Evolutionary conservation across 163 green algal species (phyloP).

Genomic region (Scenedesmus sp.): DNA sequence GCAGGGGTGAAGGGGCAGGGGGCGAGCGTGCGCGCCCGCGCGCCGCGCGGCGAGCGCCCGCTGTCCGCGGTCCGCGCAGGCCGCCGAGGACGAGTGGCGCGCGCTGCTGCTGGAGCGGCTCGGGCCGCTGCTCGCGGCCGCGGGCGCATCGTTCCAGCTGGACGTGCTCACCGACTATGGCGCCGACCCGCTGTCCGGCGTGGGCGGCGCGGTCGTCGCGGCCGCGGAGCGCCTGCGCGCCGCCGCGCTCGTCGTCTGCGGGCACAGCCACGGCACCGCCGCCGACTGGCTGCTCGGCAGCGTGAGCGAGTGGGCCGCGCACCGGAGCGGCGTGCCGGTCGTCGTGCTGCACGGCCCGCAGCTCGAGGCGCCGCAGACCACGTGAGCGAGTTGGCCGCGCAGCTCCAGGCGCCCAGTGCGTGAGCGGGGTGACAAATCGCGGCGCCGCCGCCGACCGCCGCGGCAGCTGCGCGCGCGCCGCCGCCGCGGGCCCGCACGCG

Average conservation of each 20-base stretch:
- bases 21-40: too few relatives aligned
- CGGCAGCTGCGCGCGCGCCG: too few relatives aligned
- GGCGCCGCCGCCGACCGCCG: too few relatives aligned
- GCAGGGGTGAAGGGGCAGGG: too few relatives aligned
- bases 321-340: slow-evolving; percentile 29
- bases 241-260: slow-evolving; percentile 19
- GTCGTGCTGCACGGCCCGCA: slow-evolving; percentile 23
- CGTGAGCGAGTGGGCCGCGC: slow-evolving; percentile 27
- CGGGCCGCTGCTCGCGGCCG: not conserved
- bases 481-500: too few relatives aligned
- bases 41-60: too few relatives aligned
- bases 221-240: slow-evolving; percentile 11
- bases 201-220: slow-evolving; percentile 16
- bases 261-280: slow-evolving; percentile 21
- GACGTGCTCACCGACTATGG: slow-evolving; percentile 37
- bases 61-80: too few relatives aligned
- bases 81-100: slow-evolving; percentile 21
- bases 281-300: slow-evolving; percentile 34
- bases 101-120: slow-evolving; percentile 14
- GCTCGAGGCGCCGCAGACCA: not conserved
- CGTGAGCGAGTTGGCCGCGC: too few relatives aligned
- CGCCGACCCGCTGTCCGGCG: slow-evolving; percentile 15
- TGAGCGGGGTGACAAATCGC: too few relatives aligned
- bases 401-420: too few relatives aligned
- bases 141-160: slow-evolving; percentile 7